phyloP scores from a whole-genome alignment of 768 basidiomycete species.

The Suillus cothurnatus region DNA sequence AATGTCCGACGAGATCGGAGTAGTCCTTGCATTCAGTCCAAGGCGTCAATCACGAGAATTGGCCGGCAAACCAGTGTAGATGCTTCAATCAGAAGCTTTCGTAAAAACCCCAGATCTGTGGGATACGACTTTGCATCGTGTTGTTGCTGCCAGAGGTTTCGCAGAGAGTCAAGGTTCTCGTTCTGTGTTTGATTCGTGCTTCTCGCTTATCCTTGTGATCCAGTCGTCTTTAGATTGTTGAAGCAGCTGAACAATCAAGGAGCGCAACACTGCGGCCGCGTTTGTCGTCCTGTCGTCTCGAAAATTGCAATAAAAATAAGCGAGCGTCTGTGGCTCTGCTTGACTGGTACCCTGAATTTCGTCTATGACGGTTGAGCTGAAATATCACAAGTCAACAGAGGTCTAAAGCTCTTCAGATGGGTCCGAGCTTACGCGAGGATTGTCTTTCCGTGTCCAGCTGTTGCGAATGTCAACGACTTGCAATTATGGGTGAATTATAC shows the following conservation, averaged over 20 bases:
- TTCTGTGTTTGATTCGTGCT: background rate
- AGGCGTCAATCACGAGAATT: constrained; percentile 14
- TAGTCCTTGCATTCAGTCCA: constrained; percentile 16
- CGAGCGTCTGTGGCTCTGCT: constrained; percentile 5
- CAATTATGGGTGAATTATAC: background rate
- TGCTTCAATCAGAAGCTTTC: background rate
- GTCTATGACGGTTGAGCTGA: constrained; percentile 6
- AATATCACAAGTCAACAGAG: background rate
- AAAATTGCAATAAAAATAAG: constrained; percentile 26
- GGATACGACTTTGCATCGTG: background rate
- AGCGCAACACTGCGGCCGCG: constrained; percentile 16
- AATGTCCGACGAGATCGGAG: background rate
- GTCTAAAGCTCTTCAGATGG: background rate
- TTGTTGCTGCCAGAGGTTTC: background rate
- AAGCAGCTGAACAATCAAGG: constrained; percentile 21
- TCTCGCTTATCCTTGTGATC: background rate
- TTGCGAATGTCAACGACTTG: background rate
- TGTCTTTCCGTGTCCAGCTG: background rate
- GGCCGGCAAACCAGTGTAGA: background rate
- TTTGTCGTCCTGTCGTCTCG: constrained; percentile 13
- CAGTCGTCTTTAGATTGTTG: background rate
- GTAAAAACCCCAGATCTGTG: background rate
- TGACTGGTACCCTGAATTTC: background rate
- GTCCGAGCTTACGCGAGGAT: background rate
- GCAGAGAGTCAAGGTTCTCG: background rate